Percentiles rank a stretch among this genome's conserved stretches.
Evolutionary conservation across 306 rosid genomes (phyloP).

Genomic region (Hippophae tibetana): DNA sequence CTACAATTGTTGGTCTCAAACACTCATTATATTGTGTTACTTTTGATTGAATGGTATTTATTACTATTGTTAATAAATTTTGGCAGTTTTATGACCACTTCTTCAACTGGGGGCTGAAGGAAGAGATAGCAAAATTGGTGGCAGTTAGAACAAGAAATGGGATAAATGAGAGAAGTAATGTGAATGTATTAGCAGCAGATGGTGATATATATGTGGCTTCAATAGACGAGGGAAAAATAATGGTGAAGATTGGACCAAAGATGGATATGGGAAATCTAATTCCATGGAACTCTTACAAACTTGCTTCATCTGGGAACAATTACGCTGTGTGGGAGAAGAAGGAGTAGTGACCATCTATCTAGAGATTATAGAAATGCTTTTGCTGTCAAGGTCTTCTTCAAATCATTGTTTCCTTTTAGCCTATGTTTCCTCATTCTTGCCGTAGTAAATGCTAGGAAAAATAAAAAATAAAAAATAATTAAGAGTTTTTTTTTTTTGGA

Average conservation of each 20-base stretch:
- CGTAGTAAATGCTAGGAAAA: no score
- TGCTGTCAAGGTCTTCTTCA: no score
- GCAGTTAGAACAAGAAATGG: conserved; percentile 43
- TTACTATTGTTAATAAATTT: not conserved
- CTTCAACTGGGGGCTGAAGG: conserved; percentile 62
- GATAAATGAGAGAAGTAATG: conserved; percentile 33
- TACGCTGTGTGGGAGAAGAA: conserved; percentile 54
- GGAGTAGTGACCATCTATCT: no score
- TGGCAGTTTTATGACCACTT: conserved; percentile 77
- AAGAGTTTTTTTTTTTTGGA: no score
- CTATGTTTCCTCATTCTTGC: no score
- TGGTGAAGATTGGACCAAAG: conserved; percentile 63
- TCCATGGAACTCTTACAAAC: conserved; percentile 30
- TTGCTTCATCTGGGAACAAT: conserved; percentile 49
- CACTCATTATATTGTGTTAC: not conserved
- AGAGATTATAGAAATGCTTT: no score
- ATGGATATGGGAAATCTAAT: conserved; percentile 38
- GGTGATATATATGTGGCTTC: conserved; percentile 51
- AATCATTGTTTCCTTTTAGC: no score
- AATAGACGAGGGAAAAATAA: conserved; percentile 35
- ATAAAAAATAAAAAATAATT: no score
- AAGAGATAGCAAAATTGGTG: conserved; percentile 31
- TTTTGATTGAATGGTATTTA: not conserved
- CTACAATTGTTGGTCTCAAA: not conserved
- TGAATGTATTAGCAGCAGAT: conserved; percentile 51